Base-by-base conservation (phyloP, 192 early-diverging fungal genomes). In the Coemansia sp. region DNA sequence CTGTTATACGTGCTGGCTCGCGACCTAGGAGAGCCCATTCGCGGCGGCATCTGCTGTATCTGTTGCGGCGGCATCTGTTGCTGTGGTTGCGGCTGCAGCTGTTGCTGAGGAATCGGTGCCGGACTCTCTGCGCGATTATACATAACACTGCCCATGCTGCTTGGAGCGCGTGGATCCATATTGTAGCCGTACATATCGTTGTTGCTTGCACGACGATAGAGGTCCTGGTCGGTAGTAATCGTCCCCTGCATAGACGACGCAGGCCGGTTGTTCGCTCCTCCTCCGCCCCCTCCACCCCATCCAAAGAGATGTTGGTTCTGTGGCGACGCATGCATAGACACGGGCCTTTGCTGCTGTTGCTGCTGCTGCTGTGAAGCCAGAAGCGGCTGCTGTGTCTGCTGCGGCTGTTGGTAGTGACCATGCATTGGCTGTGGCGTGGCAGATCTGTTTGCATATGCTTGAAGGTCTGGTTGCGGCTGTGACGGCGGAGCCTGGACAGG, bases 131-230 rank as follows among this genome's bases (percentile, higher is more conserved):
- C 48, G 6, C 48, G 48, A 26, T 6, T 26, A 26, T 51, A 51
- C 48, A 51, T 23, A 12, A 26, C 25, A 7, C 48, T 13, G 29
- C 71, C 42, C 45, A 72, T 67, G 43, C 71, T 72, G 56, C 71
- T 74, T 8, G 66, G 66, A 0, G 66, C 66, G 2, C 66, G 66
- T 0, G 72, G 72, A 7, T 68, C 66, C 21, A 42, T 30, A 25
- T 55, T 40, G 18, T 48, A 46, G 61, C 8, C 45, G 63, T 80
- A 80, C 77, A 80, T 74, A 37, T 80, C 72, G 59, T 67, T 74
- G 65, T 80, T 80, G 66, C 77, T 80, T 1, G 77, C 61, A 2
- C 77, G 64, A 21, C 77, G 77, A 45, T 71, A 74, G 15, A 25
- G 58, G 59, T 57, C 53, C 29, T 30, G 30, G 37, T 74, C 64